Base-by-base conservation (phyloP, 805 yeast species). In the Wickerhamiella kurtzmanii region DNA sequence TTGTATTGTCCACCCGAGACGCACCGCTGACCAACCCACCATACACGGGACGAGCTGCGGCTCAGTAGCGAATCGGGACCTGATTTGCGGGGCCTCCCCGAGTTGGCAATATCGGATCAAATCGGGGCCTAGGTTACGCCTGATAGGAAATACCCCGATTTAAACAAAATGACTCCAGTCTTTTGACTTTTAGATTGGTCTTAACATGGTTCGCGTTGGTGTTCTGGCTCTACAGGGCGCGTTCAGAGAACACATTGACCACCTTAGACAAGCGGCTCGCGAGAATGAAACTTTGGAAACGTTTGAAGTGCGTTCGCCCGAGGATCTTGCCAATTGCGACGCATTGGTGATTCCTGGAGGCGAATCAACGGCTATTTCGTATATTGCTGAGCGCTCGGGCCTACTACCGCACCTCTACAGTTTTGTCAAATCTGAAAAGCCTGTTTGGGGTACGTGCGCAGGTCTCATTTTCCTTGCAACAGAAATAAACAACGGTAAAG, bases 401-500 rank as follows among this genome's bases (percentile, higher is more conserved):
- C 58, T 82, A 55, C 63, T 79, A 17, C 68, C 70, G 21, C 80
- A 82, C 2, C 64, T 82, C 46, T 62, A 69, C 37, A 58, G 65
- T 11, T 76, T 73, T 59, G 75, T 78, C 20, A 67, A 71, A 43
- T 64, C 57, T 28, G 64, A 65, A 18, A 74, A 72, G 50, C 78
- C 83, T 1, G 72, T 77, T 11, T 83, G 94, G 94, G 94, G 94
- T 0, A 83, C 94, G 1, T 83, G 94, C 62, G 94, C 94, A 2
- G 94, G 94, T 2, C 65, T 83, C 54, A 82, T 83, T 44, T 70
- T 82, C 52, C 65, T 83, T 20, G 72, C 87, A 5, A 67, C 71
- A 47, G 66, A 79, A 35, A 64, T 69, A 15, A 72, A 75, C 56
- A 80, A 77, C 18, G 70, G 63, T 5, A 51, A 54, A 43, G 69